Base-by-base conservation (phyloP, 495 filamentous ascomycete genomes). In the Tuber calosporum region DNA sequence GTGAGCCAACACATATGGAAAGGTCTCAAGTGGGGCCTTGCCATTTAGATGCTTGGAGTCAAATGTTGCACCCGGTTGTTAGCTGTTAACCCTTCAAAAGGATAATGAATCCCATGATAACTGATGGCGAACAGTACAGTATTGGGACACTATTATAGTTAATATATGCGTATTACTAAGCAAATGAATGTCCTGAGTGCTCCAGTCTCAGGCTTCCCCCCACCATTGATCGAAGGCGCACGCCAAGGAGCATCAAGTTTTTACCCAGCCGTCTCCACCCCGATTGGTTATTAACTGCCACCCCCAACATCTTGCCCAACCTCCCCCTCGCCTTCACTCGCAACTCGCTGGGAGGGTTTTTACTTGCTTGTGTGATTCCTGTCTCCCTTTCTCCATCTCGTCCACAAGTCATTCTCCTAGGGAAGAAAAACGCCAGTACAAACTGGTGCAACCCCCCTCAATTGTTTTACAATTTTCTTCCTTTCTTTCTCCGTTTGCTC, bases 231-330 rank as follows among this genome's bases (percentile, higher is more conserved):
- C 53, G 53, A 17, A 62, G 53, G 4, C 53, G 53, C 53, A 62
- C 15, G 53, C 37, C 37, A 69, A 69, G 67, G n/a, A 26, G 0
- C 4, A 69, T 22, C 67, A 69, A 39, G 67, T 69, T 69, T 69
- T 38, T 26, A 13, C 6, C 37, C 37, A 42, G 40, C 37, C 40
- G 13, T 69, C 22, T 34, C 37, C 40, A 69, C 67, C 22, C 38
- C 39, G 53, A 62, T 34, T 62, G 53, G 53, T 34, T 62, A 62
- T 62, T 62, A 62, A 34, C 53, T 34, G 53, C 26, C 53, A 62
- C 53, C 26, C 53, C 53, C 26, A 62, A 62, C 53, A 34, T 34
- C 53, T 34, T 15, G 30, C 26, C 26, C 53, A 17, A 62, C 2
- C 42, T 19, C 53, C 11, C 53, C 53, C 53, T 34, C 26, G 26